Percentiles rank a stretch among this genome's conserved stretches.
Conservation (phyloP, 176 grass and related monocot species). For the Aegilops longissima region DNA sequence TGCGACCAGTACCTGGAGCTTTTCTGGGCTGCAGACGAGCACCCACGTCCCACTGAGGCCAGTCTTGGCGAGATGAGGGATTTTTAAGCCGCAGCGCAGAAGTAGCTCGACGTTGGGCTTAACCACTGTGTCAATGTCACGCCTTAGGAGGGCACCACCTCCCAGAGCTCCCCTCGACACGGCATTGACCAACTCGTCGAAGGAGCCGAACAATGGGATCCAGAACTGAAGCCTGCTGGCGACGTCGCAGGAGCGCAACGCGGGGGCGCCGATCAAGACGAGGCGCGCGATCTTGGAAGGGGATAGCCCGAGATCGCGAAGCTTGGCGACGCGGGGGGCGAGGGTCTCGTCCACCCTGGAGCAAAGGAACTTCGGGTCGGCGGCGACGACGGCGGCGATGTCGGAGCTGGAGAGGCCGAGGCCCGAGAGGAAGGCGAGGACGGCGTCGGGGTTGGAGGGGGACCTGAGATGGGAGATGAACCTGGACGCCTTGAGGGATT, state of each 20-base stretch:
- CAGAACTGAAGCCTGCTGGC: slow-evolving; percentile 27
- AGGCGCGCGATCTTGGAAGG: slow-evolving; percentile 16
- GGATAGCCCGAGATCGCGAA: slow-evolving; percentile 32
- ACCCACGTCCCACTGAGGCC: not conserved
- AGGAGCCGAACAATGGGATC: not conserved
- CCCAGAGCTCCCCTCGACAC: not conserved
- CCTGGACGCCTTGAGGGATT: not conserved
- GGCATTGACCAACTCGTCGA: not conserved
- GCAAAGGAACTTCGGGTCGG: slow-evolving; percentile 12
- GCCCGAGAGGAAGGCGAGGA: slow-evolving; percentile 21
- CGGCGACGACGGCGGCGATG: slow-evolving; percentile 23
- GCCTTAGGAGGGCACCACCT: not conserved
- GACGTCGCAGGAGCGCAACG: not conserved
- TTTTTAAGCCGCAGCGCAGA: not conserved
- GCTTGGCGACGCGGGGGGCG: slow-evolving; percentile 7
- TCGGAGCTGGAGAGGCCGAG: slow-evolving; percentile 25
- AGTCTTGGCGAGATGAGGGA: not conserved
- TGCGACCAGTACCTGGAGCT: not conserved
- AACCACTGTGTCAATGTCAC: not conserved
- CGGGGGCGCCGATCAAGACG: not conserved
- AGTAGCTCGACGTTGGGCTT: not conserved
- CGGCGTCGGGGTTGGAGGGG: slow-evolving; percentile 26
- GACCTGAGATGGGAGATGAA: not conserved
- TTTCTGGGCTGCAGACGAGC: not conserved
- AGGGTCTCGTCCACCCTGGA: not conserved